Base-by-base conservation (phyloP, 352 stramenopile genomes). In the Blastocystis sp. region DNA sequence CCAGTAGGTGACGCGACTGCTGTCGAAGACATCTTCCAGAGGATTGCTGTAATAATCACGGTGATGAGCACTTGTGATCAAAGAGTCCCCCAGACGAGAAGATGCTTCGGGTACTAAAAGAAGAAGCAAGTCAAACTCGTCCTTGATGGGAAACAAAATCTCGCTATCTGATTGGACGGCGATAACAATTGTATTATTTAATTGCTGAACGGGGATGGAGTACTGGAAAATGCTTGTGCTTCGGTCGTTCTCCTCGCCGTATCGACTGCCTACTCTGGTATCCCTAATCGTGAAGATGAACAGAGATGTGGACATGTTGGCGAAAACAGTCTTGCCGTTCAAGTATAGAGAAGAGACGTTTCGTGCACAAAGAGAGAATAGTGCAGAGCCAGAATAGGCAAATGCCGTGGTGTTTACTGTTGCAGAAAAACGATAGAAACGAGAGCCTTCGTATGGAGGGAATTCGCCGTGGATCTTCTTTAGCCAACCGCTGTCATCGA, bases 21-120 rank as follows among this genome's bases (percentile, higher is more conserved):
- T 20, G 43, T 81, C 70, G 3, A 7, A 41, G 4, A 53, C 70
- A 16, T 62, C 18, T 4, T 24, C 50, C 37, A 81, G 16, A 13
- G 70, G 70, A 37, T 81, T 81, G 26, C 43, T 81, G 43, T 62
- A 81, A 47, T 39, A 81, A 41, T 81, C 70, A 24, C 55, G 53
- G 47, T 26, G 16, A 24, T 81, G 70, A 3, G 5, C 20, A n/a
- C 37, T 62, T 18, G 43, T 39, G 18, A 65, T 20, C 26, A 39
- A 8, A 41, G 37, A 20, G n/a, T 81, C 70, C 0, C 24, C 34
- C 8, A 54, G 45, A 9, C 70, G 70, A 6, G 16, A 24, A 20
- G 37, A 41, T 8, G 20, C 20, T 18, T 65, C 45, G 6, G 70
- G 70, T 3, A 81, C 20, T 7, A 64, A 13, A 16, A 66, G n/a